Percentiles rank a stretch among this genome's conserved stretches.
These are phyloP conservation scores for Monosporozyma yasuniensis DNA, from an alignment of 805 yeast species.

Conservation along the genomic window DNA sequence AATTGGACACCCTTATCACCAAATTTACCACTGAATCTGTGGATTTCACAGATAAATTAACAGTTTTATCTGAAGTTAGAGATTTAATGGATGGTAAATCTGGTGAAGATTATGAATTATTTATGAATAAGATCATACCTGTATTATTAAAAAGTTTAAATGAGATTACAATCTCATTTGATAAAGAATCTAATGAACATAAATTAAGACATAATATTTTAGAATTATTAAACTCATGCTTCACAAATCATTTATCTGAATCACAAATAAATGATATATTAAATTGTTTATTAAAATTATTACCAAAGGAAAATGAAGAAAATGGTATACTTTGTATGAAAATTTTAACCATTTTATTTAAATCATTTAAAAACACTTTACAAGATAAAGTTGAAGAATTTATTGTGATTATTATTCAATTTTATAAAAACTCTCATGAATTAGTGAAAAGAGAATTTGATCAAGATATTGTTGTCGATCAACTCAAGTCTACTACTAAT, in stretches of 20 bases:
- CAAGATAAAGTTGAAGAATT: slow-evolving; percentile 70
- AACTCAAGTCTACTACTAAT: slow-evolving; percentile 2
- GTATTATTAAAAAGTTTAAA: slow-evolving; percentile 55
- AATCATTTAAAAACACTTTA: slow-evolving; percentile 64
- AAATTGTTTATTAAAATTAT: slow-evolving; percentile 45
- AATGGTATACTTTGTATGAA: slow-evolving; percentile 90
- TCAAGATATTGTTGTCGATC: background rate
- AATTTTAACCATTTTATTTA: slow-evolving; percentile 74
- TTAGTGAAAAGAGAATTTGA: slow-evolving; percentile 62
- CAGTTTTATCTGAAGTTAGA: slow-evolving; percentile 70
- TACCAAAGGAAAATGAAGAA: slow-evolving; percentile 83
- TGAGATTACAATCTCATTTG: slow-evolving; percentile 64
- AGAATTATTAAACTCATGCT: slow-evolving; percentile 73
- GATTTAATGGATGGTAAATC: slow-evolving; percentile 83
- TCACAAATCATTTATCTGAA: slow-evolving; percentile 72
- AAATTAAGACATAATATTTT: slow-evolving; percentile 67
- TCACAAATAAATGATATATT: slow-evolving; percentile 56
- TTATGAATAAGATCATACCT: slow-evolving; percentile 62
- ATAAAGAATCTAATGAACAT: slow-evolving; percentile 57
- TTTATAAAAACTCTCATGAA: slow-evolving; percentile 71
- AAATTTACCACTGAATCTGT: slow-evolving; percentile 46
- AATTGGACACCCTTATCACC: slow-evolving; percentile 59
- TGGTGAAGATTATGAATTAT: slow-evolving; percentile 71
- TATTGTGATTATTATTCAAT: slow-evolving; percentile 60
- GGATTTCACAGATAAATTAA: slow-evolving; percentile 53